Evolutionary conservation across 441 rosid genomes (phyloP).

Genomic region (Populus hybrid): DNA sequence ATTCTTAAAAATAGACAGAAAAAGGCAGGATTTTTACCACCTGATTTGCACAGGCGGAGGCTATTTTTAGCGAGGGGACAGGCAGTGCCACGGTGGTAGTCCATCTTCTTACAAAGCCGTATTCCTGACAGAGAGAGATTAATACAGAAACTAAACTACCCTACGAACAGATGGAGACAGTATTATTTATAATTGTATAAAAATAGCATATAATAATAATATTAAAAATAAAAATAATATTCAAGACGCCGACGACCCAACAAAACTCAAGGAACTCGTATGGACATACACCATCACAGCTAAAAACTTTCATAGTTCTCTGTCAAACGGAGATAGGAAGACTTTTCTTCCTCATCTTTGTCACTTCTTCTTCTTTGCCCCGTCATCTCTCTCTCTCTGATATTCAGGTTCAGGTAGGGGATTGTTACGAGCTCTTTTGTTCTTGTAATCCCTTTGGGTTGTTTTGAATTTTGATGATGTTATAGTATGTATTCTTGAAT

Average conservation of each 20-base stretch:
- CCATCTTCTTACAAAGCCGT: constrained; percentile 3
- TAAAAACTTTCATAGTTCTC: not conserved
- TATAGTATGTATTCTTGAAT: not conserved
- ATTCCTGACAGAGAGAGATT: constrained; percentile 1
- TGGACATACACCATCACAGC: not conserved
- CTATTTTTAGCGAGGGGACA: not conserved
- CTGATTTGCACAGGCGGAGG: not conserved
- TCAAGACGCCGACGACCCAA: constrained; percentile 52
- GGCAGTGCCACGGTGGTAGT: not conserved
- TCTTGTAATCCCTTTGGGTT: no score
- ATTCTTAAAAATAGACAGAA: no score
- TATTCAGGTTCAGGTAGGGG: constrained; percentile 24
- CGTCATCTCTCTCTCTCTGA: not conserved
- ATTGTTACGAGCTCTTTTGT: constrained; percentile 2
- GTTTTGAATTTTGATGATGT: not conserved
- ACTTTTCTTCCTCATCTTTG: constrained; percentile 12
- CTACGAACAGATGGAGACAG: not conserved
- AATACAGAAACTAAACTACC: not conserved
- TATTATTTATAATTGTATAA: not conserved
- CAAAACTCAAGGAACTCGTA: constrained; percentile 18
- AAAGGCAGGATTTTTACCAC: no score
- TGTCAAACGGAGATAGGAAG: not conserved
- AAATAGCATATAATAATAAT: not conserved
- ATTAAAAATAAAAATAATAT: not conserved
- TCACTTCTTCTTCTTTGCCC: not conserved